Base-by-base conservation (phyloP, 1,284 basidiomycete genomes). In the Leccinum variabile region DNA sequence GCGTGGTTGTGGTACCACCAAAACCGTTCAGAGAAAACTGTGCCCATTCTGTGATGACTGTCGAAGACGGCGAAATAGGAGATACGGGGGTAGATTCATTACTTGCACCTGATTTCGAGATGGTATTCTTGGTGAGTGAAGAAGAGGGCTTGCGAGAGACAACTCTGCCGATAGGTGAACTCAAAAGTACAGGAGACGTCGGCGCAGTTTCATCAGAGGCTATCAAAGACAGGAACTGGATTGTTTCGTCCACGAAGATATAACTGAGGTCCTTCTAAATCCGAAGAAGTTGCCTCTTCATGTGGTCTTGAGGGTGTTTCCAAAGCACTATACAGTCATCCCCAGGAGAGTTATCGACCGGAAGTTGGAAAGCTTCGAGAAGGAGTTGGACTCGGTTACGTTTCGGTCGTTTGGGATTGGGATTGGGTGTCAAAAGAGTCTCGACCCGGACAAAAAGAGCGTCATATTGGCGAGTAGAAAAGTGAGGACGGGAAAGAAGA, bases 11-110 rank as follows among this genome's bases (percentile, higher is more conserved):
- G 5, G 75, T 73, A 46, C 84, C 81, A 14, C 83, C 81, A 69
- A 91, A 91, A 1, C 89, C 90, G 1, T 81, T 76, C 1, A 81
- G 75, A 0, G 88, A 85, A 72, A 91, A 91, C 53, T 82, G 79
- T 0, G 77, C 68, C 84, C 84, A 86, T 63, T 86, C 84, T 8
- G 78, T 69, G 57, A 77, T 7, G 9, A 67, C 58, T 11, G 62
- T 14, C 5, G 71, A 70, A 37, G 73, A 56, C 3, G 70, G 63
- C 1, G 70, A 74, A 10, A 69, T 63, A 11, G 74, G 68, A 11
- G 72, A 73, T 25, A 14, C 52, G 2, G 68, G 70, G 1, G 65
- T 57, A 11, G 64, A 67, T 32, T 50, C 63, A 6, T 53, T 16
- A 16, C 53, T 52, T 9, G 55, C 28, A 57, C 14, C 61, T 3